Conservation (phyloP, 2,329 filamentous ascomycete species). For the Monosporascus sp. region DNA sequence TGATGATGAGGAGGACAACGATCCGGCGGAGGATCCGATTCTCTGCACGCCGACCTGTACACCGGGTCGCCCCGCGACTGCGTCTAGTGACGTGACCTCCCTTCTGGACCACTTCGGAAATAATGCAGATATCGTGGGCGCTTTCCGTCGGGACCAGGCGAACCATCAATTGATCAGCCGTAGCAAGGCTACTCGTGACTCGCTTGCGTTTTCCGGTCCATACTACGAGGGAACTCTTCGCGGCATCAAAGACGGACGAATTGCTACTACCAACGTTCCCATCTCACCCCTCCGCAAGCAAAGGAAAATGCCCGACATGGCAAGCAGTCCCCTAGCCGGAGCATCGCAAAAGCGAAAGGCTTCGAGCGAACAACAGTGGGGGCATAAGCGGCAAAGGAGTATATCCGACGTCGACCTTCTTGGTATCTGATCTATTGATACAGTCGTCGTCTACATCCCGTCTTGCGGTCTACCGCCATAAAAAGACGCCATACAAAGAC, state of each 20-base stretch:
- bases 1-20: constrained; percentile 43
- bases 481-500: constrained; percentile 15
- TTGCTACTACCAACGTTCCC: constrained; percentile 62
- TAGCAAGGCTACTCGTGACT: constrained; percentile 57
- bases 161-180: constrained; percentile 57
- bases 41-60: constrained; percentile 36
- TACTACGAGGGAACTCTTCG: constrained; percentile 57
- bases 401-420: constrained; percentile 52
- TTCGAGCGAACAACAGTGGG: constrained; percentile 34
- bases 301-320: constrained; percentile 42
- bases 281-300: constrained; percentile 62
- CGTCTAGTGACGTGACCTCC: constrained; percentile 45
- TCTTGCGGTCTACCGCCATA: not conserved
- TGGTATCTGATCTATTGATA: constrained; percentile 32
- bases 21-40: constrained; percentile 41
- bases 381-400: constrained; percentile 55
- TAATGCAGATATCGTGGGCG: constrained; percentile 64
- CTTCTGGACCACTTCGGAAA: constrained; percentile 65
- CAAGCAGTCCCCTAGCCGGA: constrained; percentile 46
- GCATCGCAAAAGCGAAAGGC: constrained; percentile 53
- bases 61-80: constrained; percentile 44
- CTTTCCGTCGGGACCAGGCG: constrained; percentile 68
- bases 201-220: constrained; percentile 56
- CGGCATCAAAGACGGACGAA: constrained; percentile 61
- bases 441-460: constrained; percentile 4